Evolutionary conservation across 495 filamentous ascomycete species (phyloP).

Genomic region (Staphylotrichum longicolle): DNA sequence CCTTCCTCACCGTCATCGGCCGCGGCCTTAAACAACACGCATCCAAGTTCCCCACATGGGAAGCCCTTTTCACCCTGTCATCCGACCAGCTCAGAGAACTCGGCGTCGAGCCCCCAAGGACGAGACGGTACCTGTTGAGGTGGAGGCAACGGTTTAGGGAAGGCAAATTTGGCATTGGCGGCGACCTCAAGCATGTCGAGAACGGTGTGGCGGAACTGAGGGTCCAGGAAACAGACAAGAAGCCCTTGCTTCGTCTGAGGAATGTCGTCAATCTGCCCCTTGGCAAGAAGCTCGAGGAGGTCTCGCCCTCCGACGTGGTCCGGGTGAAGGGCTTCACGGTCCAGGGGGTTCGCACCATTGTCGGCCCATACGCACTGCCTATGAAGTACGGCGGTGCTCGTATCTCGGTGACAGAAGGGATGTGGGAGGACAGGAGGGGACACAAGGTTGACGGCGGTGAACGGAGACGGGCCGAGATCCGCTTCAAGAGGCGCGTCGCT

Average conservation of each 20-base stretch:
- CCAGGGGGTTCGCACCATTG: slow-evolving; percentile 60
- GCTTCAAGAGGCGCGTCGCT: slow-evolving; percentile 53
- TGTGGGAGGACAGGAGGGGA: slow-evolving; percentile 83
- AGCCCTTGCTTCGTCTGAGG: slow-evolving; percentile 26
- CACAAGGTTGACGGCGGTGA: slow-evolving; percentile 96
- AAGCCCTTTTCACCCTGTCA: slow-evolving; percentile 76
- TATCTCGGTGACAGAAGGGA: slow-evolving; percentile 71
- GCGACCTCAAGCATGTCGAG: slow-evolving; percentile 68
- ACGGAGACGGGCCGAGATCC: slow-evolving; percentile 78
- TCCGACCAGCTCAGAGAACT: slow-evolving; percentile 73
- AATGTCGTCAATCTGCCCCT: slow-evolving; percentile 70
- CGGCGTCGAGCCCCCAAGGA: slow-evolving; percentile 81
- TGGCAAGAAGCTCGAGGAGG: slow-evolving; percentile 47
- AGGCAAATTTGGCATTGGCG: slow-evolving; percentile 73
- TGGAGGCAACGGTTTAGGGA: slow-evolving; percentile 82
- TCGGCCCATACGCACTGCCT: slow-evolving; percentile 64
- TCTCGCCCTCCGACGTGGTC: slow-evolving; percentile 41
- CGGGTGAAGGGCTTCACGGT: slow-evolving; percentile 65
- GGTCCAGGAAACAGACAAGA: slow-evolving; percentile 59
- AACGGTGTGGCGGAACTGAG: slow-evolving; percentile 69
- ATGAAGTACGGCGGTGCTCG: slow-evolving; percentile 64
- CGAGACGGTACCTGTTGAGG: slow-evolving; percentile 75
- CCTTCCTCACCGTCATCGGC: slow-evolving; percentile 90
- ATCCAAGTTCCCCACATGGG: slow-evolving; percentile 83
- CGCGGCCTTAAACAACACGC: slow-evolving; percentile 77